Evolutionary conservation across 805 yeast genomes (phyloP).

Genomic region (Yarrowia sp.): DNA sequence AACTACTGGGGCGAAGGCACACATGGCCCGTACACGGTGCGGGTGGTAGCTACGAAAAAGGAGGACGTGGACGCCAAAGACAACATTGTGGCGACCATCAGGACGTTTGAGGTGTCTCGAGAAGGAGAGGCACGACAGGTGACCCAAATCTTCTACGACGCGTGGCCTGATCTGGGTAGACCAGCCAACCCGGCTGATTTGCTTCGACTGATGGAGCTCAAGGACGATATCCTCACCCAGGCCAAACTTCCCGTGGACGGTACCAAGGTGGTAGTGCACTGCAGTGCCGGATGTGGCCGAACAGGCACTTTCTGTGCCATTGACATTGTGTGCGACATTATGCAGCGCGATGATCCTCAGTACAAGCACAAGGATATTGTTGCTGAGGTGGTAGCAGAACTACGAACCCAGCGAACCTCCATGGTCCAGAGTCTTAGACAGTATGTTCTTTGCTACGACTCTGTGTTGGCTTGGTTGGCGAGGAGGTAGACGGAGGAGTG

Average conservation of each 20-base stretch:
- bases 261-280: slow-evolving; percentile 75
- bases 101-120: slow-evolving; percentile 18
- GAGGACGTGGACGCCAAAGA: slow-evolving; percentile 29
- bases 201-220: slow-evolving; percentile 60
- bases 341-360: slow-evolving; percentile 6
- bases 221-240: slow-evolving; percentile 42
- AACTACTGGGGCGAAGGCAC: slow-evolving; percentile 68
- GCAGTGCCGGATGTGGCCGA: slow-evolving; percentile 97
- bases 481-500: neutral
- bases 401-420: slow-evolving; percentile 76
- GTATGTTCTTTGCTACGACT: slow-evolving; percentile 75
- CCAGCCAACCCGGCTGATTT: slow-evolving; percentile 67
- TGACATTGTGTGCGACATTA: slow-evolving; percentile 50
- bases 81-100: slow-evolving; percentile 16
- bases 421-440: slow-evolving; percentile 87
- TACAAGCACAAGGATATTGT: slow-evolving; percentile 57
- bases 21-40: slow-evolving; percentile 1
- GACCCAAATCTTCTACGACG: slow-evolving; percentile 74
- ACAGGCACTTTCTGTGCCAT: slow-evolving; percentile 81
- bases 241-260: slow-evolving; percentile 13
- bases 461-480: slow-evolving; percentile 50
- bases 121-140: slow-evolving; percentile 53
- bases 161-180: slow-evolving; percentile 89
- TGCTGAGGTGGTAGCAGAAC: slow-evolving; percentile 65
- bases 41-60: neutral